Evolutionary conservation across 306 rosid species (phyloP).

Genomic region (Cercis canadensis): DNA sequence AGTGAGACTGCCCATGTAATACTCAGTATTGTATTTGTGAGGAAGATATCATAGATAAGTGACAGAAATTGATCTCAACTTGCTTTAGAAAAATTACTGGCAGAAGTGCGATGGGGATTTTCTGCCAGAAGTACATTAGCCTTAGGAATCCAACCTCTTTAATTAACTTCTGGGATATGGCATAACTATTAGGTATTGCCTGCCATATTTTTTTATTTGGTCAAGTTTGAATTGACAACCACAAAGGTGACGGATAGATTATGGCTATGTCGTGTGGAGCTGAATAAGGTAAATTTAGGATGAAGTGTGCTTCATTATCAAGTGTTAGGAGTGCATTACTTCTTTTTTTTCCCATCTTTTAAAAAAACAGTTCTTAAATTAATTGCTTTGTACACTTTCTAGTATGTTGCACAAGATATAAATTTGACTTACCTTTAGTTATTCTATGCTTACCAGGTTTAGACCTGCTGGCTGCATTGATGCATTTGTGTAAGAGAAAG

Average conservation of each 20-base stretch:
- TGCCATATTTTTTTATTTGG: conserved; percentile 26
- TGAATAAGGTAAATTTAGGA: conserved; percentile 7
- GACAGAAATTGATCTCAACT: background rate
- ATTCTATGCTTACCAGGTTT: conserved; percentile 1
- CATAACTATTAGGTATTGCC: conserved; percentile 10
- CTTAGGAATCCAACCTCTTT: conserved; percentile 25
- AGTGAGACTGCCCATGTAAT: background rate
- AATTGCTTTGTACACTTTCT: conserved; percentile 17
- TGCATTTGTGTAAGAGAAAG: background rate
- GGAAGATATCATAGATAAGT: background rate
- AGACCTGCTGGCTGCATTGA: conserved; percentile 8
- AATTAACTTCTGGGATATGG: conserved; percentile 1
- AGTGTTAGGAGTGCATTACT: conserved; percentile 27
- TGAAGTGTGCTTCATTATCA: conserved; percentile 12
- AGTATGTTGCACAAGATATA: conserved; percentile 11
- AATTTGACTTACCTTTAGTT: conserved; percentile 18
- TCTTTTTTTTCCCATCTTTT: conserved; percentile 21
- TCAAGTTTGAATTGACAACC: background rate
- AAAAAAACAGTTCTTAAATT: conserved; percentile 9
- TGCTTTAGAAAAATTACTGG: background rate
- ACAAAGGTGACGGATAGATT: conserved; percentile 4
- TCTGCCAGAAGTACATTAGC: background rate
- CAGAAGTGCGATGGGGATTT: background rate
- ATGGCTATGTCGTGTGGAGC: conserved; percentile 21
- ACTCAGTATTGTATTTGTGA: background rate